These are phyloP conservation scores for Pyronema omphalodes DNA, from an alignment of 495 filamentous ascomycete genomes.

Conservation along the genomic window DNA sequence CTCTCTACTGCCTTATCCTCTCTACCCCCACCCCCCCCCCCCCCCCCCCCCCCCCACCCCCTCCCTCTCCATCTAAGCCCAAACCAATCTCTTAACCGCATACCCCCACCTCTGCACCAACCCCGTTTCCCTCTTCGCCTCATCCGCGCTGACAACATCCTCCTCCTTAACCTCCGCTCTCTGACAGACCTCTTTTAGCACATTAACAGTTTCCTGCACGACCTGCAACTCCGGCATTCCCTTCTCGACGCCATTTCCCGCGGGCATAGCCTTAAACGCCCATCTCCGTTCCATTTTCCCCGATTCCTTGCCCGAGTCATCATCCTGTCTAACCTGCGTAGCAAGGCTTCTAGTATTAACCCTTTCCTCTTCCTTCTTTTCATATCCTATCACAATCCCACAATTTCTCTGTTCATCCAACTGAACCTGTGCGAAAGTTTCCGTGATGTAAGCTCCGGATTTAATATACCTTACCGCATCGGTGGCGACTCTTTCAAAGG, in stretches of 20 bases:
- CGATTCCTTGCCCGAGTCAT: conserved; percentile 15
- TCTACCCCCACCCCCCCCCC: too few relatives aligned
- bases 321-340: too few relatives aligned
- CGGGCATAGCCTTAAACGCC: conserved; percentile 36
- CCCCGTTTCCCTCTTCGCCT: conserved; percentile 76
- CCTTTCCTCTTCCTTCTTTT: conserved; percentile 37
- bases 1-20: too few relatives aligned
- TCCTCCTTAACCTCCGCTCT: conserved; percentile 35
- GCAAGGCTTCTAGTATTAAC: conserved; percentile 58
- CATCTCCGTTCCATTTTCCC: conserved; percentile 28
- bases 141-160: conserved; percentile 62
- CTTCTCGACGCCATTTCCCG: conserved; percentile 1
- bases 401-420: conserved; percentile 61
- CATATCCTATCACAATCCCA: conserved; percentile 62
- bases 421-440: conserved; percentile 54
- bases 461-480: conserved; percentile 48
- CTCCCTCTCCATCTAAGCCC: conserved; percentile 39
- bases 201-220: conserved; percentile 3
- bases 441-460: conserved; percentile 76
- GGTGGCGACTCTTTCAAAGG: conserved; percentile 73
- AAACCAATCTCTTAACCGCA: conserved; percentile 78
- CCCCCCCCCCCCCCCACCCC: too few relatives aligned
- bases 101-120: conserved; percentile 71
- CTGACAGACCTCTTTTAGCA: background rate
- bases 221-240: conserved; percentile 21